Evolutionary conservation across 2,329 filamentous ascomycete genomes (phyloP).

Genomic region (Chrysoporthe puriensis): DNA sequence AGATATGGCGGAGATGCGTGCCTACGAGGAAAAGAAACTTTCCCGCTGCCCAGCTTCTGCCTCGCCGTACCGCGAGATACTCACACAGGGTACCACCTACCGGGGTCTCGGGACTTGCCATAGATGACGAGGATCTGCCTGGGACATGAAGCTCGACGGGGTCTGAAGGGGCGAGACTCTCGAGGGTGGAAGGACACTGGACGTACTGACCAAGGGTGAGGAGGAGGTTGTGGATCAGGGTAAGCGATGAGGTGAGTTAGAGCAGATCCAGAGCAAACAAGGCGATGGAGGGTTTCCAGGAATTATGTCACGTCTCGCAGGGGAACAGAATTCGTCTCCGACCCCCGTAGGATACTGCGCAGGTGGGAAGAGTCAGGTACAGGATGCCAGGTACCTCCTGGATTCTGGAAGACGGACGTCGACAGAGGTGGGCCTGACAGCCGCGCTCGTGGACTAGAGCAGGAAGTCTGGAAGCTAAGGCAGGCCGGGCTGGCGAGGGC

Average conservation of each 20-base stretch:
- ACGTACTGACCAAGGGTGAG: constrained; percentile 13
- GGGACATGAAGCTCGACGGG: constrained; percentile 9
- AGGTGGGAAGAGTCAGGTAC: constrained; percentile 23
- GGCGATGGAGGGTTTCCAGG: constrained; percentile 15
- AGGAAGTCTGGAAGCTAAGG: constrained; percentile 23
- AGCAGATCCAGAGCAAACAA: constrained; percentile 19
- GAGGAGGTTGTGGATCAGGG: constrained; percentile 11
- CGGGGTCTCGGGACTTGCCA: not conserved
- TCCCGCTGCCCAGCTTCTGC: constrained; percentile 13
- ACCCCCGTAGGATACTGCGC: constrained; percentile 10
- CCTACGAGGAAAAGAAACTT: constrained; percentile 21
- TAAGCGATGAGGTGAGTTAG: constrained; percentile 11
- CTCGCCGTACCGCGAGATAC: not conserved
- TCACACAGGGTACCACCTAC: not conserved
- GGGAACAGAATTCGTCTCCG: constrained; percentile 19
- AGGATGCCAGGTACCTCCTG: constrained; percentile 18
- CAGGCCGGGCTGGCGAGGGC: constrained; percentile 23
- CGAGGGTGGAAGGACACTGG: constrained; percentile 1
- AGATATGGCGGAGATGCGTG: constrained; percentile 19
- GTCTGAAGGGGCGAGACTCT: not conserved
- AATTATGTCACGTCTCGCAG: constrained; percentile 23
- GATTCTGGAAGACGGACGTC: constrained; percentile 17
- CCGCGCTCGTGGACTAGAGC: constrained; percentile 21
- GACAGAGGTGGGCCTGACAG: constrained; percentile 24
- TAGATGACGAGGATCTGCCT: constrained; percentile 2